phyloP scores from a whole-genome alignment of 108 stramenopile species.

The Discostella pseudostelligera region DNA sequence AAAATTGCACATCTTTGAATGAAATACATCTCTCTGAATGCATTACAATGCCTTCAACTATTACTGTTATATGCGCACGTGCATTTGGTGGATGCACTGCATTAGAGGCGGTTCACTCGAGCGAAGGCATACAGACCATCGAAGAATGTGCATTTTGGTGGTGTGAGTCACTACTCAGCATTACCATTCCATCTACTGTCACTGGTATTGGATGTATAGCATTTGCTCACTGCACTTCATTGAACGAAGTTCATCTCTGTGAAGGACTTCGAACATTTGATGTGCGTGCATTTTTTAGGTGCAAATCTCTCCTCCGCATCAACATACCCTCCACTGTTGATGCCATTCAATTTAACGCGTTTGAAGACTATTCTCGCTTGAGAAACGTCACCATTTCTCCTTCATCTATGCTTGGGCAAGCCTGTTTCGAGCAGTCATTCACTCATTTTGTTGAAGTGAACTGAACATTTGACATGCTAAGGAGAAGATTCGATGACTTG shows the following conservation, averaged over 20 bases:
- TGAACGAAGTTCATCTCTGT: background rate
- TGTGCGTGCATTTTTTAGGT: background rate
- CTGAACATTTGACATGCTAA: background rate
- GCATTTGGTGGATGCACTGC: background rate
- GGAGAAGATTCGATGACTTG: background rate
- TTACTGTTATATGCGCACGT: background rate
- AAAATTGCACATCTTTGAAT: no score
- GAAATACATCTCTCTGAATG: no score
- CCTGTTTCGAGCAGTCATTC: background rate
- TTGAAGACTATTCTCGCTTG: background rate
- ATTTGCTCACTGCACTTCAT: background rate
- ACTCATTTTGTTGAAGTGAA: background rate
- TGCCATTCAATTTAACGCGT: background rate
- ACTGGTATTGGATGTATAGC: background rate
- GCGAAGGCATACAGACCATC: background rate
- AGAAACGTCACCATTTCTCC: background rate
- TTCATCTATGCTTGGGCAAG: background rate
- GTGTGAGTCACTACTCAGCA: background rate
- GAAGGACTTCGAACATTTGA: background rate
- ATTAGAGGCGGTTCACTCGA: background rate
- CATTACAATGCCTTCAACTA: no score
- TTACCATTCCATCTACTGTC: background rate
- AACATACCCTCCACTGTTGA: background rate
- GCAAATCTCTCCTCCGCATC: background rate
- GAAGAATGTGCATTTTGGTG: background rate